Conservation (phyloP, 345 rosid species). For the Punica granatum region DNA sequence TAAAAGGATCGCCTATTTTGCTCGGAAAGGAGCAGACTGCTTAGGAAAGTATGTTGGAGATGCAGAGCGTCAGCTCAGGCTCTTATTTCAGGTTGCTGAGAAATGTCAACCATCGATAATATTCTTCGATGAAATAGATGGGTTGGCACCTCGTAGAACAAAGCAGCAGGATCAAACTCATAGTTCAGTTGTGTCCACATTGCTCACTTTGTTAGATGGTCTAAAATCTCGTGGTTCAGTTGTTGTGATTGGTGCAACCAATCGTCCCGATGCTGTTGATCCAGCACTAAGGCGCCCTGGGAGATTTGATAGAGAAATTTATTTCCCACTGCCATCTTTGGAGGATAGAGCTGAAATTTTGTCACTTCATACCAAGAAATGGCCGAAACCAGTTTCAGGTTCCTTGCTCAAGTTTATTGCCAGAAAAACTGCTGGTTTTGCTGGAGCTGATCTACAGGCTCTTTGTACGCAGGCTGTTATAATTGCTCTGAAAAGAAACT, state of each 20-base stretch:
- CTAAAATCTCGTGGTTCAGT: constrained; percentile 96
- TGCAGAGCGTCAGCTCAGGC: constrained; percentile 97
- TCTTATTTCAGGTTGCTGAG: constrained; percentile 98
- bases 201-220: constrained; percentile 94
- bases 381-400: constrained; percentile 93
- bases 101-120: constrained; percentile 92
- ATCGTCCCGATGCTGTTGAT: constrained; percentile 97
- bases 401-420: constrained; percentile 82
- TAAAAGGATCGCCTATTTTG: constrained; percentile 89
- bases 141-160: constrained; percentile 83
- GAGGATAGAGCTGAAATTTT: constrained; percentile 87
- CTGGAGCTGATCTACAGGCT: constrained; percentile 98
- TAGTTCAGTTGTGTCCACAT: constrained; percentile 95
- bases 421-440: constrained; percentile 76
- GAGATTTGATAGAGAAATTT: constrained; percentile 91
- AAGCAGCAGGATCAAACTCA: constrained; percentile 98
- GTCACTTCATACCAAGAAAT: constrained; percentile 74
- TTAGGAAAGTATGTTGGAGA: constrained; percentile 99
- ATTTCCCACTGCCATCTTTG: constrained; percentile 85
- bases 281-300: constrained; percentile 99
- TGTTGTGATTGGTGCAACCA: constrained; percentile 98
- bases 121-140: constrained; percentile 98
- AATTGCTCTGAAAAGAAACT: constrained; percentile 83
- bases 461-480: constrained; percentile 94
- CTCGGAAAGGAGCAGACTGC: constrained; percentile 99